Evolutionary conservation across 768 basidiomycete species (phyloP).

Genomic region (Lentinula boryana): DNA sequence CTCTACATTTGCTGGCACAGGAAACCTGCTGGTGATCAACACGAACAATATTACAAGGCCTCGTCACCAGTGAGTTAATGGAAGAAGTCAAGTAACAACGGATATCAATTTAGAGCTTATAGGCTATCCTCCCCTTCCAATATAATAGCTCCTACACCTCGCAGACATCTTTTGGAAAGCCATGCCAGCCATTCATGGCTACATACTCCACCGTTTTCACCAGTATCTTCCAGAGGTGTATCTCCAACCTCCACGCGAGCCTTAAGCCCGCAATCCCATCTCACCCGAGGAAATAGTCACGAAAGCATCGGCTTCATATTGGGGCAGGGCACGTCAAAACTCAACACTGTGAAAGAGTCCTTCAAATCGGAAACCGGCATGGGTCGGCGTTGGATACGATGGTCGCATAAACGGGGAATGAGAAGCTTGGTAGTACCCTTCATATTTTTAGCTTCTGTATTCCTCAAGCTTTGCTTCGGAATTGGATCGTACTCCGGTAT

Average conservation of each 20-base stretch:
- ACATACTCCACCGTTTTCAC: slow-evolving; percentile 37
- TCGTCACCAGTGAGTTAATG: not conserved
- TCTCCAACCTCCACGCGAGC: slow-evolving; percentile 34
- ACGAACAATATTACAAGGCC: not conserved
- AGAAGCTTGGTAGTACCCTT: slow-evolving; percentile 54
- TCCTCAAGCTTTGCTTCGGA: slow-evolving; percentile 66
- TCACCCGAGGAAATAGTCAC: slow-evolving; percentile 10
- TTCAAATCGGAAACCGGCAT: slow-evolving; percentile 28
- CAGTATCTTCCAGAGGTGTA: slow-evolving; percentile 38
- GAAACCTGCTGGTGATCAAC: not conserved
- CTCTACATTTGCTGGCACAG: not conserved
- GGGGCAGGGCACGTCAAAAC: slow-evolving; percentile 22
- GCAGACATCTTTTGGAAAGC: slow-evolving; percentile 56
- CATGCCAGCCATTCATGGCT: slow-evolving; percentile 60
- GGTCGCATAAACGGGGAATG: slow-evolving; percentile 71
- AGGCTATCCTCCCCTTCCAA: slow-evolving; percentile 18
- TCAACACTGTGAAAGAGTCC: slow-evolving; percentile 4
- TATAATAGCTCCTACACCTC: slow-evolving; percentile 63
- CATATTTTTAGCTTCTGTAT: slow-evolving; percentile 43
- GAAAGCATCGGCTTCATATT: slow-evolving; percentile 39
- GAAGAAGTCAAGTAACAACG: not conserved
- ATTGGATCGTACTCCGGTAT: slow-evolving; percentile 80
- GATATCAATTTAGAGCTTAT: not conserved
- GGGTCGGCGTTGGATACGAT: slow-evolving; percentile 63
- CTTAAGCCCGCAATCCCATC: slow-evolving; percentile 17